Percentiles rank a stretch among this genome's conserved stretches.
Conservation (phyloP, 2,329 filamentous ascomycete genomes). For the Trichoderma atrobrunneum region DNA sequence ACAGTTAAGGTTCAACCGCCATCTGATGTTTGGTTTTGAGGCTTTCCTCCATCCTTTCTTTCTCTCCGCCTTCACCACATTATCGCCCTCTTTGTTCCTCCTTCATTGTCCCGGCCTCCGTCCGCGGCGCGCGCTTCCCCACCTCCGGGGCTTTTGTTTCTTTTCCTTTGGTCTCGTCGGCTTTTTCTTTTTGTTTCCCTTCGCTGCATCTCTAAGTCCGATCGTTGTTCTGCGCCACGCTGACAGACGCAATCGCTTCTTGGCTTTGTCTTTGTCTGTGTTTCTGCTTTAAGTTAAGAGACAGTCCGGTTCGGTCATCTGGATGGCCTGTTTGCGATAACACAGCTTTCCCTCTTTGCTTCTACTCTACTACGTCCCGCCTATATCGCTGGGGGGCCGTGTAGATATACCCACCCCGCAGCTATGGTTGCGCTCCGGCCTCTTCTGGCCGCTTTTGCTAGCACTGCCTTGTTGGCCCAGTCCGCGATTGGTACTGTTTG, state of each 20-base stretch:
- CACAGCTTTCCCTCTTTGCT: neutral
- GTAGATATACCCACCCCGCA: slow-evolving; percentile 5
- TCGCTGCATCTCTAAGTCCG: neutral
- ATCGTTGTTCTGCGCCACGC: neutral
- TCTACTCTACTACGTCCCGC: slow-evolving; percentile 11
- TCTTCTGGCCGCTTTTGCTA: slow-evolving; percentile 26
- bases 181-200: neutral
- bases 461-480: slow-evolving; percentile 26
- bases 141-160: neutral
- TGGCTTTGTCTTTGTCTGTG: neutral
- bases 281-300: neutral
- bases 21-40: neutral
- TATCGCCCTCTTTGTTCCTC: neutral
- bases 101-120: neutral
- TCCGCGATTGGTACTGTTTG: slow-evolving; percentile 25
- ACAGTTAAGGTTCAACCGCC: neutral
- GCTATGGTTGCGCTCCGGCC: slow-evolving; percentile 30
- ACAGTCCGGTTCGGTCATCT: neutral
- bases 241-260: slow-evolving; percentile 5
- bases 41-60: neutral
- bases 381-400: neutral
- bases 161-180: neutral
- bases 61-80: neutral
- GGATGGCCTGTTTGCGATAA: slow-evolving; percentile 13
- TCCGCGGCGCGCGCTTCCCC: slow-evolving; percentile 6